These are phyloP conservation scores for Chaetoscypha palmicola DNA, from an alignment of 2,329 filamentous ascomycete genomes.

Conservation along the genomic window DNA sequence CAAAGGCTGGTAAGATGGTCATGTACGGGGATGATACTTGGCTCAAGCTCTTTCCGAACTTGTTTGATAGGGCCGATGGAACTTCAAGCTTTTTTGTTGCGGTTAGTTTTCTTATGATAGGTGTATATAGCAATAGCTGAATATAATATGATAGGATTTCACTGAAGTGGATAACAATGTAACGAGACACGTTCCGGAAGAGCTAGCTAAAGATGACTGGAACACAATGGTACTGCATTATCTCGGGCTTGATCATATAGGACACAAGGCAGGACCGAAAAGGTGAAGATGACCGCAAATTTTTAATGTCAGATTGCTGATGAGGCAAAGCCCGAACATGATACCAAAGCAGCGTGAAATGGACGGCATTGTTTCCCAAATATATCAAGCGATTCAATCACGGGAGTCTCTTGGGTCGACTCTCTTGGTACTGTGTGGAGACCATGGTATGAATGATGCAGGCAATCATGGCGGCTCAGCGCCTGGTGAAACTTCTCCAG, in stretches of 20 bases:
- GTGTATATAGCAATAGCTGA: slow-evolving; percentile 25
- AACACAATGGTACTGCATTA: slow-evolving; percentile 92
- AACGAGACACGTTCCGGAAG: slow-evolving; percentile 75
- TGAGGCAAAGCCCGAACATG: slow-evolving; percentile 67
- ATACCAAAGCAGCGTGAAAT: slow-evolving; percentile 88
- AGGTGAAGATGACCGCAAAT: slow-evolving; percentile 43
- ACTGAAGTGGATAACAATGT: slow-evolving; percentile 98
- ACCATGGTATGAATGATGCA: slow-evolving; percentile 99
- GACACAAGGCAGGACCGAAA: slow-evolving; percentile 86
- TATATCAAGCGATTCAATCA: slow-evolving; percentile 69
- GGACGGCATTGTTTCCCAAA: slow-evolving; percentile 70
- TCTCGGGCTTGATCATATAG: slow-evolving; percentile 92
- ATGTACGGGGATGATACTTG: slow-evolving; percentile 99
- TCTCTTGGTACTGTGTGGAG: slow-evolving; percentile 78
- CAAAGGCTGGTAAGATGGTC: slow-evolving; percentile 64
- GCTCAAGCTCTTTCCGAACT: slow-evolving; percentile 89
- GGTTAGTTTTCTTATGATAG: slow-evolving; percentile 46
- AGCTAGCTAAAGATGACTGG: slow-evolving; percentile 77
- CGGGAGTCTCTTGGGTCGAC: slow-evolving; percentile 67
- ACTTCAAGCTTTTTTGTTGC: slow-evolving; percentile 98
- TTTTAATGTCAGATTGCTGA: slow-evolving; percentile 16
- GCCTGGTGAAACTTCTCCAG: slow-evolving; percentile 87
- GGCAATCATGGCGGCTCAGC: slow-evolving; percentile 95
- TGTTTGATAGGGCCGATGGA: slow-evolving; percentile 81
- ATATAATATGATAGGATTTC: slow-evolving; percentile 62